A percentile compares a stretch with the other conserved stretches of the same genome.
Evolutionary conservation across 73 alveolate species (phyloP).

Genomic region (Tetrahymena borealis): DNA sequence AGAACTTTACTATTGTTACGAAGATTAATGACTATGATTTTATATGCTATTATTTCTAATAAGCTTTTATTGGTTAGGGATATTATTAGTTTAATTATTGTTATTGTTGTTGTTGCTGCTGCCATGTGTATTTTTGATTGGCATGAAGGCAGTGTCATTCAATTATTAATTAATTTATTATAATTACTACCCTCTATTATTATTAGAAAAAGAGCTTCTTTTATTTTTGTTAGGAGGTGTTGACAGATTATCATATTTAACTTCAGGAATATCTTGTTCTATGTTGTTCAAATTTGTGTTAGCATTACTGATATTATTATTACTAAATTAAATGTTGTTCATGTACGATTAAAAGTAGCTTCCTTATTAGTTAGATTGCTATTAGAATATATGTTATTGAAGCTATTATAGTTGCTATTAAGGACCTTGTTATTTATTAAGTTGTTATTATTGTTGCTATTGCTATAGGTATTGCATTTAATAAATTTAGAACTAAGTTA

Average conservation of each 20-base stretch:
- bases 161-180: background rate
- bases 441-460: background rate
- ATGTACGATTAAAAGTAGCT: background rate
- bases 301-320: too few species aligned
- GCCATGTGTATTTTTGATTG: background rate
- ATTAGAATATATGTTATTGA: background rate
- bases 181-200: background rate
- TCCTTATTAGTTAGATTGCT: background rate
- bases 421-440: background rate
- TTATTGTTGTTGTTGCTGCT: background rate
- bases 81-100: too few species aligned
- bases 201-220: background rate
- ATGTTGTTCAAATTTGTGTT: background rate
- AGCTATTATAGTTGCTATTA: background rate
- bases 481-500: background rate
- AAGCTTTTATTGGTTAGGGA: background rate
- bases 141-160: background rate
- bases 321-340: background rate
- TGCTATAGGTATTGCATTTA: background rate
- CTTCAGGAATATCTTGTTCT: background rate
- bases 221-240: background rate
- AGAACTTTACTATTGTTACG: background rate
- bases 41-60: background rate
- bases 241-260: background rate
- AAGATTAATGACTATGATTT: background rate